Evolutionary conservation across 2,329 filamentous ascomycete genomes (phyloP).

Genomic region (Fusarium robinianum): DNA sequence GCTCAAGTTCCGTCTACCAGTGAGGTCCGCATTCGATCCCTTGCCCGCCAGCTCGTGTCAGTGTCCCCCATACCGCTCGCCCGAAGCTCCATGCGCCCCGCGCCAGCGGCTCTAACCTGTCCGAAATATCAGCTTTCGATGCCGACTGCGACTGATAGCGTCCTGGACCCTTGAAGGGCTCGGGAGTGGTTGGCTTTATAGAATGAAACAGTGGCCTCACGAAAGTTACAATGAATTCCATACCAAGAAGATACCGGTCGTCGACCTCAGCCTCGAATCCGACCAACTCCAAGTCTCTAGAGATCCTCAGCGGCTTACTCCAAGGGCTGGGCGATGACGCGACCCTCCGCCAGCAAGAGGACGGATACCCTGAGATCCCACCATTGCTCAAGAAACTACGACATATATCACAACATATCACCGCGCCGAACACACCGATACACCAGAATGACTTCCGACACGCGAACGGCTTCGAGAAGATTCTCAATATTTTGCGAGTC

Average conservation of each 20-base stretch:
- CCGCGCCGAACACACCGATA: conserved; percentile 52
- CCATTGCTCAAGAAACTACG: conserved; percentile 61
- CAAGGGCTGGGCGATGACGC: conserved; percentile 48
- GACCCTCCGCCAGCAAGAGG: conserved; percentile 39
- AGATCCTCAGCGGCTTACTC: conserved; percentile 61
- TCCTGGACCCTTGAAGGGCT: conserved; percentile 47
- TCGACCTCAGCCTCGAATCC: conserved; percentile 65
- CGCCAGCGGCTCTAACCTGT: conserved; percentile 34
- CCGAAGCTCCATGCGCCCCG: conserved; percentile 37
- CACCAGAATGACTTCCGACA: conserved; percentile 83
- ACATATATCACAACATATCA: conserved; percentile 67
- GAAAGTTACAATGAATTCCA: conserved; percentile 53
- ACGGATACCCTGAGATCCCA: conserved; percentile 54
- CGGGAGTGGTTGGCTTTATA: conserved; percentile 37
- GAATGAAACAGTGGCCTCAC: conserved; percentile 33
- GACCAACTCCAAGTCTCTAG: conserved; percentile 62
- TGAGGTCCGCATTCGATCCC: conserved; percentile 10
- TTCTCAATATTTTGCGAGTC: conserved; percentile 70
- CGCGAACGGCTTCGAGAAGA: conserved; percentile 74
- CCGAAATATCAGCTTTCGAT: conserved; percentile 41
- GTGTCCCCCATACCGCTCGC: conserved; percentile 10
- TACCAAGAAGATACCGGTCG: conserved; percentile 63
- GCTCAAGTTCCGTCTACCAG: too few species aligned
- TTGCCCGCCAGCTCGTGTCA: conserved; percentile 8
- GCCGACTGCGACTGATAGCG: conserved; percentile 39